A percentile compares a stretch with the other conserved stretches of the same genome.
phyloP scores from a whole-genome alignment of 73 alveolate genomes.

The Paramecium octaurelia region DNA sequence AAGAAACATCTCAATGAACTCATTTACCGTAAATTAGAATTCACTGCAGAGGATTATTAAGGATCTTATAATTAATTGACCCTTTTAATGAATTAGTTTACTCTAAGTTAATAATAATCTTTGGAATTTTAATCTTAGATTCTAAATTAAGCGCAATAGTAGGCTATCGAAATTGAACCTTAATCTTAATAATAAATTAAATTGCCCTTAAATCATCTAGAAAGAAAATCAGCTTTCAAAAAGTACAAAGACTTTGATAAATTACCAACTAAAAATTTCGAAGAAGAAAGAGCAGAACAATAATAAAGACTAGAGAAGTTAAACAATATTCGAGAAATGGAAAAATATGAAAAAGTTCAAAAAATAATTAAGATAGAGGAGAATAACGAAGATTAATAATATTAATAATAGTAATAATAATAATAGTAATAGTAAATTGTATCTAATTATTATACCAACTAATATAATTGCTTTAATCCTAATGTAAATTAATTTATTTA shows the following conservation, averaged over 20 bases:
- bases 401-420: not conserved
- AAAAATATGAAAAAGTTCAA: not conserved
- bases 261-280: conserved; percentile 13
- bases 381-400: not conserved
- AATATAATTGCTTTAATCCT: not conserved
- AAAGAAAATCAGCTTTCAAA: not conserved
- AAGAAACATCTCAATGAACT: not conserved
- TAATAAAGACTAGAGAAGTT: not conserved
- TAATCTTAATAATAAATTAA: not conserved
- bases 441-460: not conserved
- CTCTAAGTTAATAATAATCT: not conserved
- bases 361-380: not conserved
- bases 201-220: not conserved
- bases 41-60: not conserved
- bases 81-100: not conserved
- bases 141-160: not conserved
- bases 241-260: conserved; percentile 10
- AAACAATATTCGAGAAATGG: not conserved
- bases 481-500: not conserved
- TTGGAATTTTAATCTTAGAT: not conserved
- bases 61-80: not conserved
- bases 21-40: not conserved
- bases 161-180: not conserved
- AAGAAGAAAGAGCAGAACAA: not conserved
- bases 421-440: not conserved